A percentile compares a stretch with the other conserved stretches of the same genome.
Conservation (phyloP, 179 eudicot species). For the Beta corolliflora region DNA sequence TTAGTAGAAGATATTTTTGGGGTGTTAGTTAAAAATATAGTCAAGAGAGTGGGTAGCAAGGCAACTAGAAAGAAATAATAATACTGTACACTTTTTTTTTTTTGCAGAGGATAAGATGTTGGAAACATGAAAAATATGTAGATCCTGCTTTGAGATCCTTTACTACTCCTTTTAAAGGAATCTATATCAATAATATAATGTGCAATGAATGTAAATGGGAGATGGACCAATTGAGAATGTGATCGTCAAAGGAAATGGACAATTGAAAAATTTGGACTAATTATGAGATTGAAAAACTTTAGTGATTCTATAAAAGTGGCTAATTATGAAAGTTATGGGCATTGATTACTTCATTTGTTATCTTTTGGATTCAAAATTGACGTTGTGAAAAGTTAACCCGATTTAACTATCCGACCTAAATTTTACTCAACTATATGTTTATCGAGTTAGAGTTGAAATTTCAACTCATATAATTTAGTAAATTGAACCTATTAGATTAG, state of each 20-base stretch:
- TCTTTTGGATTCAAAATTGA: too few species aligned
- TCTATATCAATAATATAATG: neutral
- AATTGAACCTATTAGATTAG: too few species aligned
- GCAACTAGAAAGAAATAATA: too few species aligned
- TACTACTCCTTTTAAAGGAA: too few species aligned
- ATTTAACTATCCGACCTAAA: too few species aligned
- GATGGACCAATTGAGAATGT: neutral
- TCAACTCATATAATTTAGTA: too few species aligned
- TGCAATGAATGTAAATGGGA: neutral
- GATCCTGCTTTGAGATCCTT: neutral
- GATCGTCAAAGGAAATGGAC: too few species aligned
- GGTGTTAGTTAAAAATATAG: neutral
- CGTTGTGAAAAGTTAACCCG: too few species aligned
- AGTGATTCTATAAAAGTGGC: neutral
- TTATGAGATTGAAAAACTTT: too few species aligned
- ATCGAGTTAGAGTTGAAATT: too few species aligned
- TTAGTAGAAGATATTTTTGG: neutral
- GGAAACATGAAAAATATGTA: slow-evolving; percentile 4
- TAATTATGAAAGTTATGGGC: neutral
- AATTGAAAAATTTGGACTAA: neutral
- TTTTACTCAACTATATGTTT: too few species aligned
- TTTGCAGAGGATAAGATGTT: slow-evolving; percentile 28
- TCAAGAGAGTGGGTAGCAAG: neutral
- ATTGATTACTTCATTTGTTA: too few species aligned
- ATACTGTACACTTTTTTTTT: neutral